Evolutionary conservation across 2,329 filamentous ascomycete genomes (phyloP), one percentile per base, ranked within the genome.

Genomic region (Eurotiales sp.): DNA sequence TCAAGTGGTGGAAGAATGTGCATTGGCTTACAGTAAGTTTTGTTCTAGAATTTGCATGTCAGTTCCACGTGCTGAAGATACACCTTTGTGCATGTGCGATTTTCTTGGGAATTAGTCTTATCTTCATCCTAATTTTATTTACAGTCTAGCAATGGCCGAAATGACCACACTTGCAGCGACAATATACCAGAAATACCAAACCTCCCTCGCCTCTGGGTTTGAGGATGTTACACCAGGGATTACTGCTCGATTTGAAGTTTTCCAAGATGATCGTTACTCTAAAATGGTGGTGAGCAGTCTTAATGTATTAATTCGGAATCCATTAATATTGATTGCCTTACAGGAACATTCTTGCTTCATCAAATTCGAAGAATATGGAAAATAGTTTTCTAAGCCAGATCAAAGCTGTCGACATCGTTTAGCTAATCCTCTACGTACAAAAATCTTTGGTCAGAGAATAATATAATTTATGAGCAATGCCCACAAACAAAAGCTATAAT

Each of bases 201-300:
- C 39, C 12, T 41, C 39, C 7, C 39, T 41, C 39, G 39, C 39
- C 39, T 23, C 39, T 17, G 53, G 56, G 2, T 59, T 60, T 27
- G 52, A 57, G 29, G 45, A 34, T 3, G 56, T 60, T 23, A 55
- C 50, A 2, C 64, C 63, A 12, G 63, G 59, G 43, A 60, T 64
- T 25, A 67, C 62, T 12, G 61, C 56, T 12, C 57, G 65, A 36
- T 67, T 60, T 48, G 64, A 68, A 42, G 52, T 66, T 11, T 64
- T 66, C 47, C 57, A 50, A 27, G 64, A 66, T 45, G 61, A 66
- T 48, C 55, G 45, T 3, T 58, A 55, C 42, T 54, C 50, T 15
- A 58, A 57, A 40, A 55, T 58, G 52, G n/a, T 37, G 17, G 34
- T 37, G 17, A 37, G 34, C 34, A 37, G 7, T 19, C 34, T 4